phyloP scores from a whole-genome alignment of 2,329 filamentous ascomycete species.

The Apiospora malaysiana region DNA sequence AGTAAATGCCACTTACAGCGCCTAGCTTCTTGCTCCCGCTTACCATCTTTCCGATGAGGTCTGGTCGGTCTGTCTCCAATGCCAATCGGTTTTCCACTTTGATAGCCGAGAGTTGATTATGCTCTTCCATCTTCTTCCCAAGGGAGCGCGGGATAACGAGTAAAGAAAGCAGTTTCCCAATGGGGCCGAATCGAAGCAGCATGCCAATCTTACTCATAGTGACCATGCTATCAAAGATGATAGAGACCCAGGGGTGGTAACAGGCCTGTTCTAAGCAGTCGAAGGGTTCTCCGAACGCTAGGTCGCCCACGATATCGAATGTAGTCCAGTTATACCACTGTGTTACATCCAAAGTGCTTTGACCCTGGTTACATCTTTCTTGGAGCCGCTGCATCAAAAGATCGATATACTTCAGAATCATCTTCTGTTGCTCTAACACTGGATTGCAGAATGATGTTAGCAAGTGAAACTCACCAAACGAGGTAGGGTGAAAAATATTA shows the following conservation, averaged over 20 bases:
- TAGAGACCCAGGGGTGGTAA: conserved; percentile 30
- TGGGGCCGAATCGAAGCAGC: conserved; percentile 30
- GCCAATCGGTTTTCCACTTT: conserved; percentile 32
- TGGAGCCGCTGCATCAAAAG: conserved; percentile 26
- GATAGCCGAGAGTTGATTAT: not conserved
- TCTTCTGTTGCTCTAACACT: conserved; percentile 30
- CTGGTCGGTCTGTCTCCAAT: conserved; percentile 35
- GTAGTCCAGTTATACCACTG: conserved; percentile 30
- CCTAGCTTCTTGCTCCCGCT: conserved; percentile 35
- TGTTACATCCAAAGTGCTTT: conserved; percentile 20
- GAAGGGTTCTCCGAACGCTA: conserved; percentile 30
- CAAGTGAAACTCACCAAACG: no score
- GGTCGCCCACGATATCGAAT: conserved; percentile 32
- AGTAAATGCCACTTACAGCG: no score
- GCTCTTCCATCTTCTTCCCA: not conserved
- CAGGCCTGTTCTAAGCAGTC: conserved; percentile 25
- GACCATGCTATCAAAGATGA: conserved; percentile 21
- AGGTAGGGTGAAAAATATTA: no score
- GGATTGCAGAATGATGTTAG: no score
- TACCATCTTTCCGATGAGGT: conserved; percentile 41
- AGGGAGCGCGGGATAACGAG: not conserved
- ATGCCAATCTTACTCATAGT: conserved; percentile 26
- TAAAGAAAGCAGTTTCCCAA: not conserved
- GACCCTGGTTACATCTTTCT: conserved; percentile 10
- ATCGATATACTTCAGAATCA: conserved; percentile 31